These are phyloP conservation scores for Fusarium pseudograminearum DNA, from an alignment of 2,329 filamentous ascomycete genomes.

Conservation along the genomic window DNA sequence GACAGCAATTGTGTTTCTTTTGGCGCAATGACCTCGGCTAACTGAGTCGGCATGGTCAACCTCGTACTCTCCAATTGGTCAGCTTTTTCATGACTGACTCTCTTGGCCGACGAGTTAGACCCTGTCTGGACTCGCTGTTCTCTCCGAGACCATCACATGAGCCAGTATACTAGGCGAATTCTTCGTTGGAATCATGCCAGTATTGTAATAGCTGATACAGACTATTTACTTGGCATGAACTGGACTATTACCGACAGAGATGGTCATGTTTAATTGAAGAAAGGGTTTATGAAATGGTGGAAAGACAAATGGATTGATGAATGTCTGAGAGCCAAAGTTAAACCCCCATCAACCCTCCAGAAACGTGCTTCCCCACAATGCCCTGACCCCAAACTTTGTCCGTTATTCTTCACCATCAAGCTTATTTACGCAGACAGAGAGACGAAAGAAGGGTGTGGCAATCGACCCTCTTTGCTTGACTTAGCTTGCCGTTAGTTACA, in stretches of 20 bases:
- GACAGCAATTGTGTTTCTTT: background rate
- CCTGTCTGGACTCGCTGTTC: constrained; percentile 1
- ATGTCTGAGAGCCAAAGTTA: background rate
- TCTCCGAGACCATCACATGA: constrained; percentile 9
- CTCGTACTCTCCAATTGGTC: constrained; percentile 12
- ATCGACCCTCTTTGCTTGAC: constrained; percentile 2
- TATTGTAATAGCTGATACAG: background rate
- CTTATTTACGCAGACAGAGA: constrained; percentile 12
- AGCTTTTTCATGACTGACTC: background rate
- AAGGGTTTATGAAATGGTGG: rapidly evolving
- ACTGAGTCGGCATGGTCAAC: constrained; percentile 1
- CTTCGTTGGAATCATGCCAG: background rate
- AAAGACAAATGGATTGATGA: background rate
- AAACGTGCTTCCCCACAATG: constrained; percentile 16
- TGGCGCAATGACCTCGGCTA: constrained; percentile 15
- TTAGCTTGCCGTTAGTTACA: background rate
- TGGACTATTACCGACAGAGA: background rate
- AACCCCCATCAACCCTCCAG: constrained; percentile 7
- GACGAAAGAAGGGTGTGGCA: background rate
- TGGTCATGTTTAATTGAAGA: background rate
- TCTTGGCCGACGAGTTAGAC: constrained; percentile 18
- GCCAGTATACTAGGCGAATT: background rate
- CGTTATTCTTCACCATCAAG: constrained; percentile 18
- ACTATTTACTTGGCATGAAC: background rate
- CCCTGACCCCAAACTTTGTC: constrained; percentile 22